phyloP scores from a whole-genome alignment of 2,329 filamentous ascomycete species.

The Cephalotrichum gorgonifer region DNA sequence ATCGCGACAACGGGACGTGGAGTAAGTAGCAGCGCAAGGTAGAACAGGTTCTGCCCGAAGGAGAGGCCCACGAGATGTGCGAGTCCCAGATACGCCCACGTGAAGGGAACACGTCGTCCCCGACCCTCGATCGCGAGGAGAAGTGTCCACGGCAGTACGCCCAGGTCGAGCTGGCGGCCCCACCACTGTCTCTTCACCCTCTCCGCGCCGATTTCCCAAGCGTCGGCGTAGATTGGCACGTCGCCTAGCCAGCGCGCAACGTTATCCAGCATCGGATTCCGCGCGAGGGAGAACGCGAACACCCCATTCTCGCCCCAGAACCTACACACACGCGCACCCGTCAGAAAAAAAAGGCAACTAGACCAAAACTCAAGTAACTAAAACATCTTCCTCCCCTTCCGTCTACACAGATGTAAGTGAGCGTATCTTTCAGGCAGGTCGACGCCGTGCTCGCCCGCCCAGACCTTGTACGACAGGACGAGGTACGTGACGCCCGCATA shows the following conservation, averaged over 20 bases:
- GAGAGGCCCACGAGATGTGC: conserved; percentile 49
- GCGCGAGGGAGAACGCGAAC: conserved; percentile 19
- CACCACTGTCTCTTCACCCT: conserved; percentile 49
- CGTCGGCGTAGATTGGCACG: conserved; percentile 38
- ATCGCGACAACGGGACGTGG: conserved; percentile 31
- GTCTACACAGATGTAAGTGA: too few relatives aligned
- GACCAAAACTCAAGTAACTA: too few relatives aligned
- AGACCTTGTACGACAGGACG: conserved; percentile 35
- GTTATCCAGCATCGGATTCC: conserved; percentile 19
- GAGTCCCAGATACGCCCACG: conserved; percentile 47
- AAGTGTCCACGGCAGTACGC: conserved; percentile 41
- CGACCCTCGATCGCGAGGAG: conserved; percentile 50
- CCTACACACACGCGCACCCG: too few relatives aligned
- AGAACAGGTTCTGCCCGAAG: conserved; percentile 55
- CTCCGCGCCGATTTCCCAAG: conserved; percentile 43
- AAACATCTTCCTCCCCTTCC: too few relatives aligned
- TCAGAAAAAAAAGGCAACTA: too few relatives aligned
- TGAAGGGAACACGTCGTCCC: conserved; percentile 41
- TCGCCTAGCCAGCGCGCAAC: conserved; percentile 43
- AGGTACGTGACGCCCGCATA: conserved; percentile 33
- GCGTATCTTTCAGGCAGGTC: too few relatives aligned
- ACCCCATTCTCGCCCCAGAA: conserved; percentile 22
- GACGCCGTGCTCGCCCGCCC: too few relatives aligned
- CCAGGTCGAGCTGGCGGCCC: conserved; percentile 49
- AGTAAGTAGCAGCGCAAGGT: conserved; percentile 45